phyloP scores from a whole-genome alignment of 164 flowering plant genomes.

The Nymphaea thermarum region DNA sequence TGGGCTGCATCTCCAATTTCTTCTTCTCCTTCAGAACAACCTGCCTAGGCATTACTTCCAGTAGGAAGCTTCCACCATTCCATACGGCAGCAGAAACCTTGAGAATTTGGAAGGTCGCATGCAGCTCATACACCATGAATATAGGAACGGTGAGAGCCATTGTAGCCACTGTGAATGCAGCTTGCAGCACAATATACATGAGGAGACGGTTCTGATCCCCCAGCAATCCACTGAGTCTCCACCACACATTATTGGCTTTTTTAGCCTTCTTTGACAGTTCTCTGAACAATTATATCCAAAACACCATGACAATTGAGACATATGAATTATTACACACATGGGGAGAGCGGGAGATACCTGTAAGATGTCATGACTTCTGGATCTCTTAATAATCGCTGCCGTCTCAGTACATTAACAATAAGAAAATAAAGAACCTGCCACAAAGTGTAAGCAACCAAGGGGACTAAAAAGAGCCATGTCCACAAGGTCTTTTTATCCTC shows the following conservation, averaged over 20 bases:
- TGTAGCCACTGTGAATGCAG: slow-evolving; percentile 77
- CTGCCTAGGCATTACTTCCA: slow-evolving; percentile 95
- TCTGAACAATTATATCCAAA: slow-evolving; percentile 21
- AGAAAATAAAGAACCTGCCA: slow-evolving; percentile 94
- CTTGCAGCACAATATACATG: slow-evolving; percentile 83
- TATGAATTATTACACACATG: neutral
- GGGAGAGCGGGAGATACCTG: slow-evolving; percentile 36
- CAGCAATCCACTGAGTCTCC: slow-evolving; percentile 86
- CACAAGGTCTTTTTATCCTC: slow-evolving; percentile 60
- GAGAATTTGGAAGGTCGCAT: slow-evolving; percentile 65
- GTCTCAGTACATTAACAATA: slow-evolving; percentile 83
- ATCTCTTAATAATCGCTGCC: slow-evolving; percentile 82
- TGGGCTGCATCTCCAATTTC: slow-evolving; percentile 45
- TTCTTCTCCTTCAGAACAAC: slow-evolving; percentile 83
- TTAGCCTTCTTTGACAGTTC: slow-evolving; percentile 94
- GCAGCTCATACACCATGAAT: slow-evolving; percentile 67
- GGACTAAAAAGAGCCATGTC: slow-evolving; percentile 89
- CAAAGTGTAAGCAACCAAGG: slow-evolving; percentile 61
- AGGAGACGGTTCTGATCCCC: slow-evolving; percentile 86
- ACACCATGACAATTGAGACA: neutral
- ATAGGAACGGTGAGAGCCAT: slow-evolving; percentile 91
- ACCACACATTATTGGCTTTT: slow-evolving; percentile 85
- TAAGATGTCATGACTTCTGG: slow-evolving; percentile 99
- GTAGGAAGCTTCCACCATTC: slow-evolving; percentile 90
- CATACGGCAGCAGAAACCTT: slow-evolving; percentile 82